These are phyloP conservation scores for Phytophthora litchii DNA, from an alignment of 352 stramenopile species.

Conservation along the genomic window DNA sequence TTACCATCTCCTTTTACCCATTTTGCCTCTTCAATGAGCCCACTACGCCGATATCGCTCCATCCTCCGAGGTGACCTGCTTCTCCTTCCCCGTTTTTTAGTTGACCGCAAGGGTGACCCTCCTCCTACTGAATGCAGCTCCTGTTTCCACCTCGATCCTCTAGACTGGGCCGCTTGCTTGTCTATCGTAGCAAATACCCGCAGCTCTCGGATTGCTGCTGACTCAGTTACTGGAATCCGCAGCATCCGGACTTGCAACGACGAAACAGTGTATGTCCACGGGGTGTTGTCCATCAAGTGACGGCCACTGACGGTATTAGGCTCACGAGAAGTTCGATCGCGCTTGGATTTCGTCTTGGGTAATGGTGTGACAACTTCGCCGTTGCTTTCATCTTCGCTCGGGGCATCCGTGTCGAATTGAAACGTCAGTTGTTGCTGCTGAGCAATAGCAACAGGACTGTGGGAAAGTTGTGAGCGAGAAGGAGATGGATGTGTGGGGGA, in stretches of 20 bases:
- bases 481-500: constrained; percentile 17
- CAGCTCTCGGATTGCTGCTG: constrained; percentile 51
- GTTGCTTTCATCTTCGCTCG: constrained; percentile 23
- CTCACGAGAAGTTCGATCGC: constrained; percentile 7
- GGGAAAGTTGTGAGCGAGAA: background rate
- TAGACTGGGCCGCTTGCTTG: constrained; percentile 58
- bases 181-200: constrained; percentile 61
- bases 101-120: constrained; percentile 4
- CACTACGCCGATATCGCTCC: constrained; percentile 34
- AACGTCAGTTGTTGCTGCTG: constrained; percentile 10
- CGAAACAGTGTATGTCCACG: constrained; percentile 53
- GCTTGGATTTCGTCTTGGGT: constrained; percentile 14
- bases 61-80: background rate
- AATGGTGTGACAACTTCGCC: constrained; percentile 21
- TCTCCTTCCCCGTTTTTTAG: background rate
- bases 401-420: constrained; percentile 10
- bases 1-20: constrained; percentile 55
- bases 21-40: constrained; percentile 58
- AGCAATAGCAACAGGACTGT: background rate
- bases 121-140: constrained; percentile 26
- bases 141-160: constrained; percentile 57
- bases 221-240: constrained; percentile 45
- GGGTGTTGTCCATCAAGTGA: constrained; percentile 47
- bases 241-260: constrained; percentile 50
- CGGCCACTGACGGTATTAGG: constrained; percentile 13